Evolutionary conservation across 257 asterid species (phyloP), one percentile per base, ranked within the genome.

Genomic region (Solanum paucissectum): DNA sequence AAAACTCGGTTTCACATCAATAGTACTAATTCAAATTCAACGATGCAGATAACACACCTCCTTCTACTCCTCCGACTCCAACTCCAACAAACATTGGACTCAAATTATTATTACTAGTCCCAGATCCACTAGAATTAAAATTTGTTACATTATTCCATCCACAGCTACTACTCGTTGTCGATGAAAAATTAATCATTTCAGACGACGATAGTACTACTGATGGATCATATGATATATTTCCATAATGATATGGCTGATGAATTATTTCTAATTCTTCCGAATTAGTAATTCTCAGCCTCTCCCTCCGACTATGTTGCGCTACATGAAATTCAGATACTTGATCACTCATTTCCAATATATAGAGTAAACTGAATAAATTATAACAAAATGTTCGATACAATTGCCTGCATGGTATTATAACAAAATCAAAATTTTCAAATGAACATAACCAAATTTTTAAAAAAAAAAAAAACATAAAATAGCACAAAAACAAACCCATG

Each of bases 281-380:
- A 71, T 93, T 95, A 32, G n/a, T 33, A 76, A 90, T 52, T 74
- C 98, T 85, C 20, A 94, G 46, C 87, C 92, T 94, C 38, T 95
- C 96, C 9, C 98, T 92, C 29, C 98, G 95, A 91, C 94, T 93
- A 90, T 93, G 94, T 71, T 95, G 98, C 6, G 97, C 98, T 13
- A 93, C 95, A 88, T 94, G 98, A 88, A 92, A 85, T 12, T 93
- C 96, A 4, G 94, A 89, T 69, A 92, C 81, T 12, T 88, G 90
- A 21, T 89, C 89, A 77, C 91, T 92, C 89, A 87, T 94, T 87
- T 93, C 94, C 94, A 33, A 38, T 46, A 38, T 46, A 20, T 8
- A 13, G 21, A 66, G 84, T 25, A 87, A 33, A 33, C 23, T 52
- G 62, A 29, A 27, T 62, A 66, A 86, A 83, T 20, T 12, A 84